Evolutionary conservation across 2,329 filamentous ascomycete genomes (phyloP).

Genomic region (Ophiosphaerella herpotricha): DNA sequence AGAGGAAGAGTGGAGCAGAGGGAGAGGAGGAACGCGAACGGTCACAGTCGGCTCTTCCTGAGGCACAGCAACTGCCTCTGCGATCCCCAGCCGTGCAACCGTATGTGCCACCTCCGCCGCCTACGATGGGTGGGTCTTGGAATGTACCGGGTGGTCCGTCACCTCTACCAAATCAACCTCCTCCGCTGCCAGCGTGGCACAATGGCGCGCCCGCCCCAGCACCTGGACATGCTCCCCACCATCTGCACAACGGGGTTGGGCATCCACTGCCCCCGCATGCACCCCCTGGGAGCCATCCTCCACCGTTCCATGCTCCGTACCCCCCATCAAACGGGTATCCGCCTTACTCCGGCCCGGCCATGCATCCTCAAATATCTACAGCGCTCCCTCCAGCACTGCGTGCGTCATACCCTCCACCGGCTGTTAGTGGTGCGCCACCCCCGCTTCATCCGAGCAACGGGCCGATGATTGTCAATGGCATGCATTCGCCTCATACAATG

Average conservation of each 20-base stretch:
- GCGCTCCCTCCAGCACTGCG: slow-evolving; percentile 23
- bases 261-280: slow-evolving; percentile 30
- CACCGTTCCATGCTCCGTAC: slow-evolving; percentile 41
- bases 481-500: slow-evolving; percentile 44
- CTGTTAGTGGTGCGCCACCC: slow-evolving; percentile 33
- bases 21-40: slow-evolving; percentile 36
- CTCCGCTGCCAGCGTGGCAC: slow-evolving; percentile 39
- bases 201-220: slow-evolving; percentile 28
- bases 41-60: slow-evolving; percentile 33
- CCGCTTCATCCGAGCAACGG: slow-evolving; percentile 41
- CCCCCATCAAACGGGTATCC: slow-evolving; percentile 42
- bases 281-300: slow-evolving; percentile 29
- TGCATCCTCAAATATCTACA: slow-evolving; percentile 36
- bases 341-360: slow-evolving; percentile 35
- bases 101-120: slow-evolving; percentile 25
- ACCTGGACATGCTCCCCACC: slow-evolving; percentile 29
- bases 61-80: slow-evolving; percentile 42
- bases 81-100: slow-evolving; percentile 39
- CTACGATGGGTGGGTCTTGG: slow-evolving; percentile 29
- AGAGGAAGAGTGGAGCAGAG: slow-evolving; percentile 46
- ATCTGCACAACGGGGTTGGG: slow-evolving; percentile 39
- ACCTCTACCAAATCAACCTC: slow-evolving; percentile 28
- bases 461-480: slow-evolving; percentile 42
- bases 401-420: slow-evolving; percentile 33
- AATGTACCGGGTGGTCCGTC: slow-evolving; percentile 21